phyloP scores from a whole-genome alignment of 1,139 yeast species.

The Hansenula lynferdii region DNA sequence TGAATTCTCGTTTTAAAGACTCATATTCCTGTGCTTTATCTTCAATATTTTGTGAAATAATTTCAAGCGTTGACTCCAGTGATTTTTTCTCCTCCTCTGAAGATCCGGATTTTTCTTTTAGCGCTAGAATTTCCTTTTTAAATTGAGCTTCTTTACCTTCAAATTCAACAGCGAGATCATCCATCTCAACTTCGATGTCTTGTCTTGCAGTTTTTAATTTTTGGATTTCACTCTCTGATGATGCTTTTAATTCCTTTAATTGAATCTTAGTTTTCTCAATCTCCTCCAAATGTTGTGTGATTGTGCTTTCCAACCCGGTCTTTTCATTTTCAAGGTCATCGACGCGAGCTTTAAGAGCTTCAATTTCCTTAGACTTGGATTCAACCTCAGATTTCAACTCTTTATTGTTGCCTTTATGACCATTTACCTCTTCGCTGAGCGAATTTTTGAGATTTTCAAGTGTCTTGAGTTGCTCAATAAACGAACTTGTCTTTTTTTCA shows the following conservation, averaged over 20 bases:
- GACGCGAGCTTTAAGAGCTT: not conserved
- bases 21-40: conserved; percentile 25
- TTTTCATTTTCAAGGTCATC: not conserved
- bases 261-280: not conserved
- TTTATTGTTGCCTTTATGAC: not conserved
- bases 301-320: no score
- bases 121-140: conserved; percentile 10
- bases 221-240: not conserved
- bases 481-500: no score
- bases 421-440: conserved; percentile 7
- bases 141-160: conserved; percentile 15
- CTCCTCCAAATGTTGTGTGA: not conserved
- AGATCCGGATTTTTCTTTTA: conserved; percentile 19
- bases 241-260: not conserved
- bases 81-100: conserved; percentile 25
- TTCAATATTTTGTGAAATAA: conserved; percentile 28
- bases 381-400: no score
- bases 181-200: conserved; percentile 17
- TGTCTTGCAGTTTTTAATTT: conserved; percentile 7
- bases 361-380: conserved; percentile 1
- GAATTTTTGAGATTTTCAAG: not conserved
- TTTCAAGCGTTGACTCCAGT: conserved; percentile 24
- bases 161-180: conserved; percentile 18
- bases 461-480: no score
- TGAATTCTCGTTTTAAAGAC: conserved; percentile 9